Evolutionary conservation across 306 rosid genomes (phyloP).

Genomic region (Cucumis sativus): Cucumber_9930_V3 NC_026655.2:22342501-22343000

Average conservation of each 20-base stretch:
- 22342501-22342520: background rate
- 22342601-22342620: conserved; percentile 2
- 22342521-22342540: background rate
- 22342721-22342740: background rate
- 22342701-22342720: background rate
- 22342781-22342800: background rate
- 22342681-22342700: background rate
- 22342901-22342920: background rate
- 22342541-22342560: background rate
- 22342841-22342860: background rate
- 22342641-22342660: background rate
- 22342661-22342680: background rate
- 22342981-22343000: no score
- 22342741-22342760: background rate
- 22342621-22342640: background rate
- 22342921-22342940: no score
- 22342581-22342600: background rate
- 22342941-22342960: no score
- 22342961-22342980: no score
- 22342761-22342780: background rate
- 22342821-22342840: background rate
- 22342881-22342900: background rate
- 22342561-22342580: conserved; percentile 3
- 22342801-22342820: background rate
- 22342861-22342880: background rate